These are phyloP conservation scores for Nidula niveotomentosa DNA, from an alignment of 1,284 basidiomycete species.

Conservation along the genomic window DNA sequence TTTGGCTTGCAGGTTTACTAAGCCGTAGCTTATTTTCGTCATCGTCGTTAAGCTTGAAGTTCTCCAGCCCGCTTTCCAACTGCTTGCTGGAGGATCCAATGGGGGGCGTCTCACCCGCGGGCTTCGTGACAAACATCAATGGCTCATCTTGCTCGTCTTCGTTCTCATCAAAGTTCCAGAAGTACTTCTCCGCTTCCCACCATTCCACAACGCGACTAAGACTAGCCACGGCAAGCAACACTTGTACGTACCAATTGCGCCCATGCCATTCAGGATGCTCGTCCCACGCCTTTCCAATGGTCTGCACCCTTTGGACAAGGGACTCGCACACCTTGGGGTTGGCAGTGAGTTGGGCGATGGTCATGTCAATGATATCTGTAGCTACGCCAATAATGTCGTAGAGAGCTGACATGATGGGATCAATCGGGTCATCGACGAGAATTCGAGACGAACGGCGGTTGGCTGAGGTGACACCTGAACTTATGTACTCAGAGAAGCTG, in stretches of 20 bases:
- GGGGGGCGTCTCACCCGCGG: conserved; percentile 58
- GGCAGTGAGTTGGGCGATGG: conserved; percentile 81
- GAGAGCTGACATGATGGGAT: conserved; percentile 88
- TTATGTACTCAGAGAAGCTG: conserved; percentile 58
- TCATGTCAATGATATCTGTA: conserved; percentile 93
- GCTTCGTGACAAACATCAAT: conserved; percentile 87
- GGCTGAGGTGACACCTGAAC: conserved; percentile 42
- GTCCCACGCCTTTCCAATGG: conserved; percentile 94
- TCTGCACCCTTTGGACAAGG: conserved; percentile 88
- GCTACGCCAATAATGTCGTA: conserved; percentile 94
- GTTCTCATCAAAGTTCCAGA: conserved; percentile 99
- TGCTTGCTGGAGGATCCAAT: conserved; percentile 41
- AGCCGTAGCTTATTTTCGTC: conserved; percentile 57
- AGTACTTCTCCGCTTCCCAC: conserved; percentile 99
- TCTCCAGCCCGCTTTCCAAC: conserved; percentile 42
- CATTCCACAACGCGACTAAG: conserved; percentile 97
- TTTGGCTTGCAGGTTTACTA: conserved; percentile 47
- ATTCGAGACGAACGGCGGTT: conserved; percentile 74
- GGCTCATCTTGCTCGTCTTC: conserved; percentile 89
- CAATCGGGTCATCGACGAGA: conserved; percentile 75
- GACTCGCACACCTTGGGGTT: conserved; percentile 85
- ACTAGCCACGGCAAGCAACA: conserved; percentile 94
- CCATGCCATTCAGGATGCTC: conserved; percentile 98
- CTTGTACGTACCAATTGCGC: conserved; percentile 97
- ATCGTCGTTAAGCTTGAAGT: conserved; percentile 48